Evolutionary conservation across 2,329 filamentous ascomycete species (phyloP), one percentile per base, ranked within the genome.

Genomic region (Neoascochyta sp.): DNA sequence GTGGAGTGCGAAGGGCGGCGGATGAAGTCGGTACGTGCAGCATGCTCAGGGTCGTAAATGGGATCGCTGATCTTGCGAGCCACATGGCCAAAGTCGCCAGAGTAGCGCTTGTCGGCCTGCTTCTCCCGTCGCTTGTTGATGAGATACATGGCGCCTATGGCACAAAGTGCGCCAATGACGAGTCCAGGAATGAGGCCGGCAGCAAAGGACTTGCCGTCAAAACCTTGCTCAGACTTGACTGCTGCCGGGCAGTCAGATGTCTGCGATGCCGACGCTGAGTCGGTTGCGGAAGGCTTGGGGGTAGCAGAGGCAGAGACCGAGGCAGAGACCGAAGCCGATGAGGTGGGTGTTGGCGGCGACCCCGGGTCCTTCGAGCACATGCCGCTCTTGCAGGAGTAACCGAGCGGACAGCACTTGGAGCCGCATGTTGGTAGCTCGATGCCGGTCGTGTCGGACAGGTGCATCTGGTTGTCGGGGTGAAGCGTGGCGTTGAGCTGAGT

Each of bases 331-430:
- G 47, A 41, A 3, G 41, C 25, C 1, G 45, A 44, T 14, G 38
- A 46, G 4, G 56, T 47, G 10, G 50, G 41, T 0, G 47, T 38
- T 9, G 50, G 27, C n/a, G 45, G 29, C 7, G 50, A 35, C 7
- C 37, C 11, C 21, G 35, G 74, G 48, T 81, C 70, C 10, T 63
- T 40, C 8, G 67, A 54, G 47, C 83, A 87, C 27, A 60, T 57
- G 22, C 64, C 64, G 29, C 54, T 55, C 19, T 71, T 60, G 63
- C 84, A 89, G 2, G 67, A 64, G 62, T 81, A 88, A 3, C 84
- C 84, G 58, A 81, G 80, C 0, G 84, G 83, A 54, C 84, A 89
- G 62, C 83, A 89, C 31, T 46, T 60, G 11, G 48, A 55, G 9
- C 74, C 80, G 47, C 84, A 88, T 12, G 62, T 69, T 2, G 65